A percentile compares a stretch with the other conserved stretches of the same genome.
phyloP scores from a whole-genome alignment of 2,329 filamentous ascomycete species.

The Zopfia rhizophila region DNA sequence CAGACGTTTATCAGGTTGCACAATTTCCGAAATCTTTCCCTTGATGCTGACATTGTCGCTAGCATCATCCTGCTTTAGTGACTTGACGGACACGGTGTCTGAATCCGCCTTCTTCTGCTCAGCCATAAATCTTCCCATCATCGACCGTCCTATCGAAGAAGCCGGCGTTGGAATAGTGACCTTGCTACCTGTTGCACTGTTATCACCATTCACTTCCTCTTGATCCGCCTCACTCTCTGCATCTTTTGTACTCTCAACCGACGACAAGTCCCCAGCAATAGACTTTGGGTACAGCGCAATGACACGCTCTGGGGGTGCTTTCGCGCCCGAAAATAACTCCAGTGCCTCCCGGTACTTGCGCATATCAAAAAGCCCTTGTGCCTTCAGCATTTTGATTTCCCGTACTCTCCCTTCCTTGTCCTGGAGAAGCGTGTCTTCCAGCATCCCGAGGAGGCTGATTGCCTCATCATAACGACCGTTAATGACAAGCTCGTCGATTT shows the following conservation, averaged over 20 bases:
- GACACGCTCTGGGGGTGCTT: constrained; percentile 88
- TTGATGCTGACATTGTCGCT: constrained; percentile 68
- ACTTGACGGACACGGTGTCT: constrained; percentile 68
- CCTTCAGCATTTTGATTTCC: constrained; percentile 91
- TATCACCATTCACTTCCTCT: constrained; percentile 22
- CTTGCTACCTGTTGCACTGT: constrained; percentile 11
- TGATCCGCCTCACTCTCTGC: constrained; percentile 52
- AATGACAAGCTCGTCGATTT: constrained; percentile 83
- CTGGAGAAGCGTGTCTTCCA: constrained; percentile 89
- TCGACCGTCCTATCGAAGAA: constrained; percentile 48
- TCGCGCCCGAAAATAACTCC: constrained; percentile 90
- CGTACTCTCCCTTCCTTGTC: constrained; percentile 84
- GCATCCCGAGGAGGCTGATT: constrained; percentile 85
- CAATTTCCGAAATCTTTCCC: constrained; percentile 57
- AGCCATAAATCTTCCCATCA: constrained; percentile 61
- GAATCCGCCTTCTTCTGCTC: constrained; percentile 58
- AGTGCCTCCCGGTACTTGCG: constrained; percentile 86
- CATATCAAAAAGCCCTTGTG: constrained; percentile 82
- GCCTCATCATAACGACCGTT: constrained; percentile 86
- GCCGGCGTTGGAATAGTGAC: constrained; percentile 33
- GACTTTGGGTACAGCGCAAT: constrained; percentile 83
- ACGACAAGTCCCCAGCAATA: constrained; percentile 84
- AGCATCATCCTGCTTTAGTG: constrained; percentile 64
- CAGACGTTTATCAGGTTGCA: constrained; percentile 59
- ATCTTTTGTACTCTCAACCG: constrained; percentile 63